Percentiles rank a stretch among this genome's conserved stretches.
Evolutionary conservation across 805 yeast genomes (phyloP).

Genomic region (Grigorovia jiainica): DNA sequence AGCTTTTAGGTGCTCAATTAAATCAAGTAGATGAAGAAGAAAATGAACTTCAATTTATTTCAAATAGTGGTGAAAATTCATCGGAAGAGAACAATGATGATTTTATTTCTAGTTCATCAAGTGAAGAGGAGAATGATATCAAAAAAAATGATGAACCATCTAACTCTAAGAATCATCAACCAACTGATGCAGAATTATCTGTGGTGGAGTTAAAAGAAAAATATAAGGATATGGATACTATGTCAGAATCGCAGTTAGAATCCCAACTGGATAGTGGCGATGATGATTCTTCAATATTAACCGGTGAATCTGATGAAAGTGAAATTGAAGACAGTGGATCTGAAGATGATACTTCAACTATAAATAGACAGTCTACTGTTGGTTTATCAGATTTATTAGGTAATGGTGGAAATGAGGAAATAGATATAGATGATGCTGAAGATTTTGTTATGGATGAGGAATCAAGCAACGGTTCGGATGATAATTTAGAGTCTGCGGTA

Average conservation of each 20-base stretch:
- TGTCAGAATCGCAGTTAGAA: background rate
- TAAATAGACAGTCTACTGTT: background rate
- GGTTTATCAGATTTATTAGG: slow-evolving; percentile 1
- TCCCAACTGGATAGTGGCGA: slow-evolving; percentile 3
- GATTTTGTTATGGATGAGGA: background rate
- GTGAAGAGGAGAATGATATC: slow-evolving; percentile 6
- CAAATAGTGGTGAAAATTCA: background rate
- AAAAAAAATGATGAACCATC: slow-evolving; percentile 12
- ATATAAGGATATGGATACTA: slow-evolving; percentile 25
- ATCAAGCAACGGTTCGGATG: background rate
- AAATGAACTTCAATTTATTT: slow-evolving; percentile 7
- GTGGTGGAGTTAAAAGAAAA: slow-evolving; percentile 37
- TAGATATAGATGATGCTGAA: background rate
- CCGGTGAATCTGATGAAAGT: slow-evolving; percentile 10
- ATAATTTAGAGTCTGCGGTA: background rate
- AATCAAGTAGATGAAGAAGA: slow-evolving; percentile 28
- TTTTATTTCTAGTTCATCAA: slow-evolving; percentile 10
- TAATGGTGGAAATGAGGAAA: background rate
- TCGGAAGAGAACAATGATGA: slow-evolving; percentile 10
- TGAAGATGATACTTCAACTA: background rate
- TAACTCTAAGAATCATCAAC: slow-evolving; percentile 13
- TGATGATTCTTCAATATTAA: slow-evolving; percentile 10
- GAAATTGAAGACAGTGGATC: background rate
- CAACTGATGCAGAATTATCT: slow-evolving; percentile 25
- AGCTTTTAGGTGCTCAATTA: slow-evolving; percentile 76